Base-by-base conservation (phyloP, 208 protist genomes). In the Hexamita inflata region DNA sequence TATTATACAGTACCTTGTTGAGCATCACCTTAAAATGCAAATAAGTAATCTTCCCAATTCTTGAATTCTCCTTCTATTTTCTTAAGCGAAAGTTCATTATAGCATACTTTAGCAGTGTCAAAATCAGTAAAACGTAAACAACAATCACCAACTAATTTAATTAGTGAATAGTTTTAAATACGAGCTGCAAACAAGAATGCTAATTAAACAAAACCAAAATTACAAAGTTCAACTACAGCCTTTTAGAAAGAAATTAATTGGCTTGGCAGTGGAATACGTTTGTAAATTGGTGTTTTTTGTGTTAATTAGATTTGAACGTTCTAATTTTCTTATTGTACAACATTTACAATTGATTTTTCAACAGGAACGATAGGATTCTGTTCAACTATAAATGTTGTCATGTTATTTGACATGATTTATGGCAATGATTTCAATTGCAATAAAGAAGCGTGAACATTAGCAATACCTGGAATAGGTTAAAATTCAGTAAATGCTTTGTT, bases 141-240 rank as follows among this genome's bases (percentile, higher is more conserved):
- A 15, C 19, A 70, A 49, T 70, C 64, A 38, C 45, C 45, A 53
- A 53, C 45, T 53, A 53, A 24, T 53, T 53, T 53, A 53, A 53
- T 4, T 53, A 53, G 19, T 53, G 45, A 4, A 19, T 24, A 4
- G 45, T 53, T 53, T 24, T 53, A 53, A 53, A 53, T 4, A 24
- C 45, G 45, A 4, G 19, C 45, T 24, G 45, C 45, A 53, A 53
- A 53, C 4, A 24, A 19, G 19, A 53, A 19, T 53, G 45, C 45
- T 53, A 53, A 53, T 53, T 4, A 24, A 4, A 19, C 19, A 24
- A 24, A 19, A 53, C 45, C 45, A 24, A 53, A 53, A 53, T 53
- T 53, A 19, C 45, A 53, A 24, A 53, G 45, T 53, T 53, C 45
- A 53, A 4, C 4, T 53, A 19, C 45, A 24, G 45, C 45, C 19